Conservation (phyloP, 768 basidiomycete species). For the Tylopilus sp. region DNA sequence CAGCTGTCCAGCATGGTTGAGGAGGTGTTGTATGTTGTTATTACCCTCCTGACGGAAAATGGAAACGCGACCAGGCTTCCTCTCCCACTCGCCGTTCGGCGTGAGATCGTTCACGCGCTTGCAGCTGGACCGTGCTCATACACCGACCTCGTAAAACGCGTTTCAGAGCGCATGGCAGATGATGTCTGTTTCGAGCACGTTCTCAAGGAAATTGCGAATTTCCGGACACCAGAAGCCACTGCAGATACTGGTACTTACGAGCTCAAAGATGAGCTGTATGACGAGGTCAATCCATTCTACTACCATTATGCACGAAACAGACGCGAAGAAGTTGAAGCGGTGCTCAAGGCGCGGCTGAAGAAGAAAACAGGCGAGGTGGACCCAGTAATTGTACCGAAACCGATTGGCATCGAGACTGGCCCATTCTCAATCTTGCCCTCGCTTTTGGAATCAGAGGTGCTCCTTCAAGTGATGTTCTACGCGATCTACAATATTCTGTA, state of each 20-base stretch:
- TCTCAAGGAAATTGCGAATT: conserved; percentile 73
- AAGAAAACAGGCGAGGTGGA: conserved; percentile 60
- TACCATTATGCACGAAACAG: conserved; percentile 94
- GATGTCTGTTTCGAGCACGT: conserved; percentile 79
- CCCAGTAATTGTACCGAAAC: conserved; percentile 72
- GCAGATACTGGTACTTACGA: conserved; percentile 86
- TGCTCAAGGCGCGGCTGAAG: conserved; percentile 63
- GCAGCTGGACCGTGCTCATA: conserved; percentile 85
- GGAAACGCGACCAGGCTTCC: conserved; percentile 69
- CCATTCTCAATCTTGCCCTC: conserved; percentile 67
- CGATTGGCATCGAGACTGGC: conserved; percentile 58
- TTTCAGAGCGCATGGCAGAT: conserved; percentile 87
- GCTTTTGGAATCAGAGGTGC: conserved; percentile 64
- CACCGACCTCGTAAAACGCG: conserved; percentile 86
- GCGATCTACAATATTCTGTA: conserved; percentile 71
- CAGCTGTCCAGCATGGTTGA: conserved; percentile 87
- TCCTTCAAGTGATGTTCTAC: conserved; percentile 83
- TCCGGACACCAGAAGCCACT: conserved; percentile 74
- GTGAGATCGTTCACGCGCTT: conserved; percentile 89
- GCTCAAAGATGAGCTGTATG: conserved; percentile 75
- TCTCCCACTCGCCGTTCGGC: conserved; percentile 58
- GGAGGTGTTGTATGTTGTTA: conserved; percentile 84
- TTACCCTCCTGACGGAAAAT: conserved; percentile 82
- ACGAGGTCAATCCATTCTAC: conserved; percentile 93
- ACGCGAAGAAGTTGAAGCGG: conserved; percentile 83